Conservation (phyloP, 192 early-diverging fungal genomes). For the Coemansia sp. region DNA sequence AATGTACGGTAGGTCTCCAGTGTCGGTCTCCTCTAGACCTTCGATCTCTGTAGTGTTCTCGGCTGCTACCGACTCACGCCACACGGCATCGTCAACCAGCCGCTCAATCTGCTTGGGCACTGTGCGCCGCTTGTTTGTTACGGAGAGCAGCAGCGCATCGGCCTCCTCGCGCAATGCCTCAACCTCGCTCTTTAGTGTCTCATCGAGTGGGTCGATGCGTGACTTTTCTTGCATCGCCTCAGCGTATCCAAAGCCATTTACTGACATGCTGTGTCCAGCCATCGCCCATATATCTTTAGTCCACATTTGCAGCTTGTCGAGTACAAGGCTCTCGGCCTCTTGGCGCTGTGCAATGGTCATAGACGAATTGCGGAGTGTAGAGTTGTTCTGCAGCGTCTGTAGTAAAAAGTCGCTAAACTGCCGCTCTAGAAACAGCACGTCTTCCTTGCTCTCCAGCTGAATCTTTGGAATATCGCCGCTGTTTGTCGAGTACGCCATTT, state of each 20-base stretch:
- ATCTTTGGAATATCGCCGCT: constrained; percentile 48
- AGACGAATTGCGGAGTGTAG: constrained; percentile 29
- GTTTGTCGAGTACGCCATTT: constrained; percentile 1
- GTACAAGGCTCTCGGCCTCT: constrained; percentile 26
- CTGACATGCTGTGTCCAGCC: constrained; percentile 41
- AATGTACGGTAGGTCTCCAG: constrained; percentile 19
- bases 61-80: constrained; percentile 40
- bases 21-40: constrained; percentile 4
- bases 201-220: constrained; percentile 39
- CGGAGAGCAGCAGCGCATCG: constrained; percentile 32
- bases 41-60: constrained; percentile 32
- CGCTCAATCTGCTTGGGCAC: constrained; percentile 47
- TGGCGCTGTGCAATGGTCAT: constrained; percentile 31
- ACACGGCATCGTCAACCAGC: constrained; percentile 30
- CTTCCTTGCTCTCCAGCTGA: constrained; percentile 52
- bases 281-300: constrained; percentile 29
- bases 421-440: constrained; percentile 40
- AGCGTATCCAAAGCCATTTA: constrained; percentile 44
- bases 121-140: constrained; percentile 31
- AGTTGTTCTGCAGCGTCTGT: constrained; percentile 22
- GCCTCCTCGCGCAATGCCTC: constrained; percentile 38
- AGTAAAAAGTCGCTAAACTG: constrained; percentile 33
- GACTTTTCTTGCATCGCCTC: constrained; percentile 46
- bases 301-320: constrained; percentile 26
- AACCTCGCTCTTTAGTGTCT: constrained; percentile 36